Percentiles rank a stretch among this genome's conserved stretches.
Conservation (phyloP, 2,329 filamentous ascomycete genomes). For the Ophiostoma sp. region DNA sequence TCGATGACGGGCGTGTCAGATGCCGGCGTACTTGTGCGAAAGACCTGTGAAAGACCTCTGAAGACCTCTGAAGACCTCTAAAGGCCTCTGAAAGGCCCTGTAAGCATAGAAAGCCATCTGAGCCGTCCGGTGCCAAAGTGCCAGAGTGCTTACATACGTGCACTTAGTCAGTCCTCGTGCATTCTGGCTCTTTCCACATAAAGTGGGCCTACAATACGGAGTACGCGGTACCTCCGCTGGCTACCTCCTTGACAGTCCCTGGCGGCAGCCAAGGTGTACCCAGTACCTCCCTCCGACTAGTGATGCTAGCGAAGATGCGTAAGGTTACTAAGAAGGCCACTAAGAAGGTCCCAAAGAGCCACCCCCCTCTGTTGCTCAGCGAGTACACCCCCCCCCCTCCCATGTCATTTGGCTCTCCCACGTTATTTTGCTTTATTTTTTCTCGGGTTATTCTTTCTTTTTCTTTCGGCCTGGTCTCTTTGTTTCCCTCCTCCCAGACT, state of each 20-base stretch:
- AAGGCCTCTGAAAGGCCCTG: too few species aligned
- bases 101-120: too few species aligned
- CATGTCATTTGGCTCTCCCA: not conserved
- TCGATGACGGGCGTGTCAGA: not conserved
- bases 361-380: not conserved
- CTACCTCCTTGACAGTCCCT: not conserved
- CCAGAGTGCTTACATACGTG: not conserved
- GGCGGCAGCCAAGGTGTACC: not conserved
- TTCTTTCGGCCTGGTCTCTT: not conserved
- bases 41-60: not conserved
- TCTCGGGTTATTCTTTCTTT: not conserved
- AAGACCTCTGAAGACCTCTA: too few species aligned
- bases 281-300: not conserved
- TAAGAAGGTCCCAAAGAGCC: not conserved
- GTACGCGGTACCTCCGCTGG: not conserved
- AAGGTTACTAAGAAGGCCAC: not conserved
- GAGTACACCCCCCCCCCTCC: not conserved
- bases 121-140: too few species aligned
- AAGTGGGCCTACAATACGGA: not conserved
- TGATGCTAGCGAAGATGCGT: not conserved
- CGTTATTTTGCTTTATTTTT: slow-evolving; percentile 2
- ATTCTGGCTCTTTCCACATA: slow-evolving; percentile 10
- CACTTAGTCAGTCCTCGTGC: slow-evolving; percentile 6
- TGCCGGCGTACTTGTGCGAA: not conserved
- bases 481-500: not conserved